These are phyloP conservation scores for Hepatocystis sp. DNA, from an alignment of 169 alveolate genomes.

Conservation along the genomic window DNA sequence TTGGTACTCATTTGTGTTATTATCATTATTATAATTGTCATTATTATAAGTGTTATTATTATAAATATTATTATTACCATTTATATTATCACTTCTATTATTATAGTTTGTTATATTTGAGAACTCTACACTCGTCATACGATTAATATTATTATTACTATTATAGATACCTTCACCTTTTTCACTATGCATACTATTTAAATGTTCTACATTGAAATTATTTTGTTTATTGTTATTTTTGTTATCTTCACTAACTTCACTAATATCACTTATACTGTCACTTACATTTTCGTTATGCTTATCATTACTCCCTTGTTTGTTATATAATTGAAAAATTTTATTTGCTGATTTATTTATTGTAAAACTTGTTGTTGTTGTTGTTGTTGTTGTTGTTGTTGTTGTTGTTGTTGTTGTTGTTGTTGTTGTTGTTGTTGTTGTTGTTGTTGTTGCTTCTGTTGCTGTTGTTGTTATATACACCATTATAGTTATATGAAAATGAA, in stretches of 20 bases:
- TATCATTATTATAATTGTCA: not conserved
- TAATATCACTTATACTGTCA: too few relatives aligned
- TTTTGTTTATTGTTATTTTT: conserved; percentile 24
- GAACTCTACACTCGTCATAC: too few relatives aligned
- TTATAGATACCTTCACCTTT: not conserved
- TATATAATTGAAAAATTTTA: conserved; percentile 44
- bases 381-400: conserved; percentile 14
- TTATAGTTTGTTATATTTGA: not conserved
- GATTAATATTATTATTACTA: not conserved
- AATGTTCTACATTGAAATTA: not conserved
- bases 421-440: not conserved
- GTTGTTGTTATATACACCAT: not conserved
- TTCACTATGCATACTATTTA: not conserved
- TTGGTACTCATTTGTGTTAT: not conserved
- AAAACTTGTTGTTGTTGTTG: conserved; percentile 57
- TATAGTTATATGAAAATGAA: too few relatives aligned
- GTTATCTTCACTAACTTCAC: conserved; percentile 17
- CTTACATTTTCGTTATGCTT: conserved; percentile 6
- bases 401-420: not conserved
- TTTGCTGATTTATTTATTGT: conserved; percentile 42
- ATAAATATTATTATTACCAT: not conserved
- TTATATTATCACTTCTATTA: not conserved
- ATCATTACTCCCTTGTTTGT: conserved; percentile 1
- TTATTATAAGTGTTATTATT: conserved; percentile 2
- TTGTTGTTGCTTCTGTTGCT: not conserved